phyloP scores from a whole-genome alignment of 2,329 filamentous ascomycete species.

The Colletotrichum melonis region DNA sequence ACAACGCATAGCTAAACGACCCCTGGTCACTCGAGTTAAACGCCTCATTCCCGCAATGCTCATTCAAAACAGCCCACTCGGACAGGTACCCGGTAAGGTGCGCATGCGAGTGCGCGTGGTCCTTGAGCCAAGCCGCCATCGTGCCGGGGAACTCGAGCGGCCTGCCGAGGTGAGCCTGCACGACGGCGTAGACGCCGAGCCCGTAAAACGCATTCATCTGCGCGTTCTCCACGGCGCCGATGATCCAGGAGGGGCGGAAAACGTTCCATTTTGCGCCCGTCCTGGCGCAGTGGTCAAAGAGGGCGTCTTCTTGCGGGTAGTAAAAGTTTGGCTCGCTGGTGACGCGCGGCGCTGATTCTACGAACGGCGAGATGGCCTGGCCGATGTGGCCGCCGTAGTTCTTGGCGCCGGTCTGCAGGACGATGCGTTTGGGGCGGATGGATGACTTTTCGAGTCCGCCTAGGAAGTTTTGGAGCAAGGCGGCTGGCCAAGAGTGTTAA shows the following conservation, averaged over 20 bases:
- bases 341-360: too few relatives aligned
- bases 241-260: too few relatives aligned
- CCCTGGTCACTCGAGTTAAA: not conserved
- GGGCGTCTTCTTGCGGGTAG: too few relatives aligned
- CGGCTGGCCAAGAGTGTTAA: not conserved
- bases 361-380: too few relatives aligned
- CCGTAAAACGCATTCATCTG: too few relatives aligned
- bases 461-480: not conserved
- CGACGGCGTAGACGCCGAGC: not conserved
- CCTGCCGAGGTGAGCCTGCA: not conserved
- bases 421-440: not conserved
- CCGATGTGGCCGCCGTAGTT: not conserved
- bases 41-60: not conserved
- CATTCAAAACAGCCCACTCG: not conserved
- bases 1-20: not conserved
- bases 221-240: too few relatives aligned
- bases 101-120: not conserved
- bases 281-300: too few relatives aligned
- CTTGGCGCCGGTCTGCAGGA: not conserved
- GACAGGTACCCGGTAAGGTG: not conserved
- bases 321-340: too few relatives aligned
- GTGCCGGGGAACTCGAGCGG: not conserved
- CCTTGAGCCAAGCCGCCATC: not conserved
- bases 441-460: not conserved
- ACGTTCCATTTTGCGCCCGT: too few relatives aligned